Evolutionary conservation across 345 rosid genomes (phyloP).

Genomic region (Citrus hindsii): DNA sequence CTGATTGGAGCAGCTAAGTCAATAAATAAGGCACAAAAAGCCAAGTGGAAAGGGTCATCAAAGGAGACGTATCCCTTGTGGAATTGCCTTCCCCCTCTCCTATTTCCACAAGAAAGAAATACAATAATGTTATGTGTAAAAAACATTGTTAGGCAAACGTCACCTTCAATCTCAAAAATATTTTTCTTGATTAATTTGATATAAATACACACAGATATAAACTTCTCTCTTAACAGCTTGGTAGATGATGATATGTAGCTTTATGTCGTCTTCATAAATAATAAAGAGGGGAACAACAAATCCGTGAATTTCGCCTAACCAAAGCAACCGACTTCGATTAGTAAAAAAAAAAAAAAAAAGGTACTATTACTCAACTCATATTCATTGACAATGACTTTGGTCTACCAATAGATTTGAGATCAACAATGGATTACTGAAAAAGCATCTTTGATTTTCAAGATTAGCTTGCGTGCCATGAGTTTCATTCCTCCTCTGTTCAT

Average conservation of each 20-base stretch:
- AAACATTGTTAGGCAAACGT: constrained; percentile 48
- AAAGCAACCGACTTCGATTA: constrained; percentile 16
- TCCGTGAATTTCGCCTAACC: constrained; percentile 32
- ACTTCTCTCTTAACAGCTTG: neutral
- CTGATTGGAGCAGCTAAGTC: constrained; percentile 21
- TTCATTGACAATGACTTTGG: neutral
- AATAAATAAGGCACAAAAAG: constrained; percentile 22
- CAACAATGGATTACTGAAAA: neutral
- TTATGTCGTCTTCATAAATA: constrained; percentile 22
- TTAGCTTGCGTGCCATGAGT: neutral
- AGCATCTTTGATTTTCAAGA: neutral
- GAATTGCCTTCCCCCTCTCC: neutral
- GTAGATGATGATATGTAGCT: neutral
- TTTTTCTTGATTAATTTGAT: neutral
- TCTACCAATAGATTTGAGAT: neutral
- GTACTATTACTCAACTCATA: neutral
- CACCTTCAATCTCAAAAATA: constrained; percentile 19
- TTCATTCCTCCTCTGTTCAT: neutral
- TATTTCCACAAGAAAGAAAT: constrained; percentile 25
- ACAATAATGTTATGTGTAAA: neutral
- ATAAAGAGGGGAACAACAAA: constrained; percentile 20
- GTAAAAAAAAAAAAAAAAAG: neutral
- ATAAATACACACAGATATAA: neutral
- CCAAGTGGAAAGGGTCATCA: constrained; percentile 24
- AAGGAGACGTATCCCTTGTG: constrained; percentile 28